Base-by-base conservation (phyloP, 805 yeast species). In the Cephaloascus fragrans region DNA sequence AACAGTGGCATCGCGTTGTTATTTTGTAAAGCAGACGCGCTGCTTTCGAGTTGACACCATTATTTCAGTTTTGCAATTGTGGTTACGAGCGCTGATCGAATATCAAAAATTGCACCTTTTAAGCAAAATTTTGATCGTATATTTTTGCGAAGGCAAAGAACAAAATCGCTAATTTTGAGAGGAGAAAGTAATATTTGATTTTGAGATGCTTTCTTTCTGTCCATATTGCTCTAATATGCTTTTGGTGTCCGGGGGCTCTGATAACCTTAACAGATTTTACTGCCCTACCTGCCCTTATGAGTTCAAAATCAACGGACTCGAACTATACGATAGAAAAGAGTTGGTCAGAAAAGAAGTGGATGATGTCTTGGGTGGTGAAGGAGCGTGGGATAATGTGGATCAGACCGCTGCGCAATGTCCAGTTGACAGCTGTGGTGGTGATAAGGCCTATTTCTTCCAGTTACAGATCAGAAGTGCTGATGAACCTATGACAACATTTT, bases 401-500 rank as follows among this genome's bases (percentile, higher is more conserved):
- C 97, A 93, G 56, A 93, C 97, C 0, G 69, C 79, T 2, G 86
- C 90, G 1, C 95, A 90, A 56, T 90, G 98, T 68, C 96, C 97
- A 3, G 69, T 77, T 34, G 95, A 86, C 41, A 54, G 67, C 2
- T 93, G 98, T 67, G 95, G 86, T 32, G 80, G 82, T 47, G 83
- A 77, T 47, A 86, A 87, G 60, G 98, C 98, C 0, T 93, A 93
- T 62, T 93, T 86, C 69, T 93, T 89, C 73, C 97, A 93, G 63
- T 67, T 93, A 43, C 98, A 93, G 61, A 93, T 93, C 53, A 73
- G 98, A 61, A 84, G 95, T 44, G 98, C 98, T 2, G 98, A 93
- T 72, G 98, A 93, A 66, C 98, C 98, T 18, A 93, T 93, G 97
- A 93, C 98, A 1, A 90, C 97, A 2, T 93, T 93, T 58, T 90